phyloP scores from a whole-genome alignment of 306 rosid species.

The Dryas alaskensis region DNA sequence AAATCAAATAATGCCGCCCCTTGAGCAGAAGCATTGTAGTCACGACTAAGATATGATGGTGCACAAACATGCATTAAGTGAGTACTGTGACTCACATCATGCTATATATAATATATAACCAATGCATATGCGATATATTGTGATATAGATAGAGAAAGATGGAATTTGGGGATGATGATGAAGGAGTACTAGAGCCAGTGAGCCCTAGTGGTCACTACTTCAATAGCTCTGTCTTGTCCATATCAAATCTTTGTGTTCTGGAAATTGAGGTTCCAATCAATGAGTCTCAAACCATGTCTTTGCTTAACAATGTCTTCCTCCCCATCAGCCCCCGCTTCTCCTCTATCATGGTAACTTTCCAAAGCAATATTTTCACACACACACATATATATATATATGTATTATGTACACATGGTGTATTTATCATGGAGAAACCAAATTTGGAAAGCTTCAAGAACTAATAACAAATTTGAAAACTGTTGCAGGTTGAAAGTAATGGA shows the following conservation, averaged over 20 bases:
- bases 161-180: slow-evolving; percentile 5
- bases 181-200: slow-evolving; percentile 34
- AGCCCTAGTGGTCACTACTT: slow-evolving; percentile 61
- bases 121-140: too few species aligned
- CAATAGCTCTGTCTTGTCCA: slow-evolving; percentile 36
- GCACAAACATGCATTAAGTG: too few species aligned
- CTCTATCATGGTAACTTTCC: slow-evolving; percentile 41
- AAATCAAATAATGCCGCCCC: too few species aligned
- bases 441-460: background rate
- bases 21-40: too few species aligned
- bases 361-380: too few species aligned
- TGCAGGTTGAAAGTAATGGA: slow-evolving; percentile 37
- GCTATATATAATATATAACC: too few species aligned
- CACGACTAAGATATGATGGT: too few species aligned
- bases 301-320: slow-evolving; percentile 36
- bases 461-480: too few species aligned
- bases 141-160: too few species aligned
- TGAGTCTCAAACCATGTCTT: slow-evolving; percentile 21
- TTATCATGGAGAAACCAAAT: background rate
- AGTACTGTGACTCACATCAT: too few species aligned
- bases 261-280: slow-evolving; percentile 42
- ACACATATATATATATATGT: too few species aligned
- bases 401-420: too few species aligned
- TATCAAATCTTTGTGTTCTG: slow-evolving; percentile 43
- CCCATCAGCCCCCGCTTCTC: slow-evolving; percentile 54